phyloP scores from a whole-genome alignment of 305 asterid genomes.

The Solanum chacoense region DNA sequence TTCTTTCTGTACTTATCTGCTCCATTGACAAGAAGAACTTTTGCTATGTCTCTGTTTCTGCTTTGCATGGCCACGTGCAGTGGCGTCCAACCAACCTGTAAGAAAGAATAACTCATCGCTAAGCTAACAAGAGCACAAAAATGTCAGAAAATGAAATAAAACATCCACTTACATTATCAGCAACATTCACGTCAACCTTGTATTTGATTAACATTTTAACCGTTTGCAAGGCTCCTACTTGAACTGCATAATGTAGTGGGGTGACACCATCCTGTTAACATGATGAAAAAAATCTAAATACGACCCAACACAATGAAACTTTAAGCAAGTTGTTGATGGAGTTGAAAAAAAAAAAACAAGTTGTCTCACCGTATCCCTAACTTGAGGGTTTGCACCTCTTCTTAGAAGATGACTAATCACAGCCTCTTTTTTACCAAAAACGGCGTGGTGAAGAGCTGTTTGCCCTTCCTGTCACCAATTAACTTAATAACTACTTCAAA shows the following conservation, averaged over 20 bases:
- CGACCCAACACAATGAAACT: background rate
- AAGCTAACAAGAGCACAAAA: background rate
- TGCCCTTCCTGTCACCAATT: conserved; percentile 61
- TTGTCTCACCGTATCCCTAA: conserved; percentile 52
- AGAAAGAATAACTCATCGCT: background rate
- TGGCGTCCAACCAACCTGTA: conserved; percentile 92
- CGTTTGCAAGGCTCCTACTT: conserved; percentile 84
- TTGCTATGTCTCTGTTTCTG: conserved; percentile 65
- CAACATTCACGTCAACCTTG: conserved; percentile 69
- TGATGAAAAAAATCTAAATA: background rate
- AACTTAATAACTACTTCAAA: conserved; percentile 2
- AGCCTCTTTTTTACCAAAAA: conserved; percentile 79
- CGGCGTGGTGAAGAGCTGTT: conserved; percentile 79
- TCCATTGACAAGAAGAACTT: conserved; percentile 64
- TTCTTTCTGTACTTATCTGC: conserved; percentile 69
- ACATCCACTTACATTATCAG: conserved; percentile 55
- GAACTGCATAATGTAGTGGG: conserved; percentile 92
- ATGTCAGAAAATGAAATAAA: background rate
- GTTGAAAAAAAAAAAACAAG: background rate
- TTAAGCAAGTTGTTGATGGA: background rate
- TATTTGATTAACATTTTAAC: conserved; percentile 70
- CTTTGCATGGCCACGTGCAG: conserved; percentile 83
- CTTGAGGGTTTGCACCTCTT: conserved; percentile 76
- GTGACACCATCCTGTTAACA: conserved; percentile 63
- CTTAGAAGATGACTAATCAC: conserved; percentile 89